A percentile compares a stretch with the other conserved stretches of the same genome.
phyloP scores from a whole-genome alignment of 805 yeast genomes.

The Scheffersomyces stipitis region DNA sequence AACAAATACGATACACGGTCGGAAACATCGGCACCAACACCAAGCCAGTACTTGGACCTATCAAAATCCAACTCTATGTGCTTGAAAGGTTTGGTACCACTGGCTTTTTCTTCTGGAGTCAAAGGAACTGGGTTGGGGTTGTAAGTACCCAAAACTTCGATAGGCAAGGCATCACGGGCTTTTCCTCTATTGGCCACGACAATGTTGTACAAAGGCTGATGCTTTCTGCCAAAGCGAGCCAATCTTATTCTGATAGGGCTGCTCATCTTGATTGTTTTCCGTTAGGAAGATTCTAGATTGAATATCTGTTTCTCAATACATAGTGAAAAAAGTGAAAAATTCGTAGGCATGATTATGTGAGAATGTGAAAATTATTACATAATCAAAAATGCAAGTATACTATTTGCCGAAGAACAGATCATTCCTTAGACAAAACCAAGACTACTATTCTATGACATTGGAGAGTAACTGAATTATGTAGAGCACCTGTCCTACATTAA shows the following conservation, averaged over 20 bases:
- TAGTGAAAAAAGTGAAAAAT: no score
- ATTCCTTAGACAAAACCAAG: no score
- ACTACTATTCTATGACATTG: no score
- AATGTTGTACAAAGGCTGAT: constrained; percentile 86
- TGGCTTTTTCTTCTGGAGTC: constrained; percentile 57
- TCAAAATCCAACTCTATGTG: constrained; percentile 83
- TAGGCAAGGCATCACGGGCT: constrained; percentile 87
- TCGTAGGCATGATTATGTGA: no score
- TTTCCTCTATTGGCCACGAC: constrained; percentile 76
- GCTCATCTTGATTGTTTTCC: constrained; percentile 36
- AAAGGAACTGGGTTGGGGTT: constrained; percentile 78
- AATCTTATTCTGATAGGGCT: constrained; percentile 84
- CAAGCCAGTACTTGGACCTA: constrained; percentile 93
- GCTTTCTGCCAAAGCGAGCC: constrained; percentile 89
- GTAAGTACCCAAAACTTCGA: constrained; percentile 94
- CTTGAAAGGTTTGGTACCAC: constrained; percentile 63
- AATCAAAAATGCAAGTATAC: no score
- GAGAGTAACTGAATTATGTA: no score
- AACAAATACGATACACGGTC: constrained; percentile 75
- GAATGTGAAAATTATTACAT: no score
- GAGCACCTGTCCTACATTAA: no score
- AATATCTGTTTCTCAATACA: no score
- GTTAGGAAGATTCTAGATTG: no score
- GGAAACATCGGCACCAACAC: constrained; percentile 95
- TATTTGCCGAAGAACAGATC: no score